These are phyloP conservation scores for Saccharomycopsis sp. DNA, from an alignment of 805 yeast genomes.

Conservation along the genomic window DNA sequence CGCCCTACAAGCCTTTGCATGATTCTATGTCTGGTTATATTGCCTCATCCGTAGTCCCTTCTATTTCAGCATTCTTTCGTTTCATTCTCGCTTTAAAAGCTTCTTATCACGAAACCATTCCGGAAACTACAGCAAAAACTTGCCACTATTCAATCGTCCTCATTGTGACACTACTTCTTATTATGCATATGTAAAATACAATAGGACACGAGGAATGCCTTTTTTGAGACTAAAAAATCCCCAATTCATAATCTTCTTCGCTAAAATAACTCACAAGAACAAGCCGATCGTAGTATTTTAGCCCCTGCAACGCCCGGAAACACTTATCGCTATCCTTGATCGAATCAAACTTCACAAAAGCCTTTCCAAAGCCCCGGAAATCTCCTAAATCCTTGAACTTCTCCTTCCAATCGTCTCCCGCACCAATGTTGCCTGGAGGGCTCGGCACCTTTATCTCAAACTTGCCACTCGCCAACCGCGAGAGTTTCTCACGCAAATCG, in stretches of 20 bases:
- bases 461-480: constrained; percentile 43
- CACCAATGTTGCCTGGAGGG: constrained; percentile 30
- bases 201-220: too few relatives aligned
- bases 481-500: constrained; percentile 36
- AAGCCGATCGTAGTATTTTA: constrained; percentile 59
- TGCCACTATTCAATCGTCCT: too few relatives aligned
- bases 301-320: constrained; percentile 52
- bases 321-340: constrained; percentile 50
- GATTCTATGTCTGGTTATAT: too few relatives aligned
- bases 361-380: constrained; percentile 57
- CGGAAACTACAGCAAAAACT: too few relatives aligned
- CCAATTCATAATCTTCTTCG: constrained; percentile 49
- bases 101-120: too few relatives aligned
- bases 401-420: constrained; percentile 36
- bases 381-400: constrained; percentile 25
- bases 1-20: too few relatives aligned
- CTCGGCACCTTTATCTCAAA: constrained; percentile 52
- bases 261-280: constrained; percentile 59
- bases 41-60: too few relatives aligned
- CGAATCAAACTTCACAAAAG: constrained; percentile 58
- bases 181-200: too few relatives aligned
- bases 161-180: too few relatives aligned
- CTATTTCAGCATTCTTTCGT: too few relatives aligned
- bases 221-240: constrained; percentile 26
- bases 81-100: too few relatives aligned